Conservation (phyloP, 1,284 basidiomycete species). For the Tilletia caries region DNA sequence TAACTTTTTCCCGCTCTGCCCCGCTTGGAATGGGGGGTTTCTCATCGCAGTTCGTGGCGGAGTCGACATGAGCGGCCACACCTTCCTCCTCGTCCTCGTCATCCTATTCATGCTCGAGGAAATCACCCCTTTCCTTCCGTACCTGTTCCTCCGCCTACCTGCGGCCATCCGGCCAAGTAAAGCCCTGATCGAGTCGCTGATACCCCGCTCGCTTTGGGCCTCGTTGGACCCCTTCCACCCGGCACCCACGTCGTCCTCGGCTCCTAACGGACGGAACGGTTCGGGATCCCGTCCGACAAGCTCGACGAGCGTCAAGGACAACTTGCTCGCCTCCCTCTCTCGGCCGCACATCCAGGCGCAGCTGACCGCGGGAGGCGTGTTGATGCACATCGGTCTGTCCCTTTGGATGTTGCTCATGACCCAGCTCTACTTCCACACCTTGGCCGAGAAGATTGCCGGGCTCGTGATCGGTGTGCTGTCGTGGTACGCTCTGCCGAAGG, state of each 20-base stretch:
- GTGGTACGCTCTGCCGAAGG: conserved; percentile 41
- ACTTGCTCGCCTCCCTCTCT: neutral
- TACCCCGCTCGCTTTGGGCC: conserved; percentile 22
- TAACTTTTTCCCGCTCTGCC: too few relatives aligned
- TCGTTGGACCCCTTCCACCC: conserved; percentile 21
- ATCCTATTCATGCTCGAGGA: conserved; percentile 76
- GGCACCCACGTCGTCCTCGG: neutral
- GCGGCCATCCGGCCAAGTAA: neutral
- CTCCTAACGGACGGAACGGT: neutral
- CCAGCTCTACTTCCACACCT: conserved; percentile 83
- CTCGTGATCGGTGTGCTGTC: conserved; percentile 55
- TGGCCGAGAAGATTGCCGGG: conserved; percentile 79
- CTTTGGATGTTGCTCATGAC: conserved; percentile 74
- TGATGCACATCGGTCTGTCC: conserved; percentile 62
- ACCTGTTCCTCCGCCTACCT: conserved; percentile 10
- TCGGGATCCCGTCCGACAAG: neutral
- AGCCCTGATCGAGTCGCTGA: conserved; percentile 9
- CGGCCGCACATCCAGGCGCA: conserved; percentile 21
- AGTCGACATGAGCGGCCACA: conserved; percentile 90
- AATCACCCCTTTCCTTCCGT: conserved; percentile 59
- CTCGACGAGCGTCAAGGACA: neutral
- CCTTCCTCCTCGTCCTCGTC: conserved; percentile 85
- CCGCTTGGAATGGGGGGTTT: too few relatives aligned
- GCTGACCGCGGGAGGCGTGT: conserved; percentile 55
- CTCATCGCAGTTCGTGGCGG: conserved; percentile 63